Conservation (phyloP, 2,329 filamentous ascomycete genomes). For the Diaporthe australafricana region DNA sequence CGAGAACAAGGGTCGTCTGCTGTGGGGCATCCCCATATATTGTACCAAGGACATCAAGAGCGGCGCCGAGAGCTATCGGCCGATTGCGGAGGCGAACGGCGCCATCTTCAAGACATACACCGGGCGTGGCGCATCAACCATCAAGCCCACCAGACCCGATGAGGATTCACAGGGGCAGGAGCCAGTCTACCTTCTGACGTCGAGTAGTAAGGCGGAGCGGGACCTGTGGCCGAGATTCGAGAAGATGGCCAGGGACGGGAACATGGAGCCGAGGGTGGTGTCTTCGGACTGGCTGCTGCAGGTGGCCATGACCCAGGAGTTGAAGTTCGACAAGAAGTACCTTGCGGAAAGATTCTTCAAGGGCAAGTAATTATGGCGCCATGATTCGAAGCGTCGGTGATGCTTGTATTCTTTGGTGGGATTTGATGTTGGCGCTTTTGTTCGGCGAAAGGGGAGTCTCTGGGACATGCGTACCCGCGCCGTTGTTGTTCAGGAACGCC, state of each 20-base stretch:
- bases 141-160: conserved; percentile 70
- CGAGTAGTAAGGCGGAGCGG: conserved; percentile 73
- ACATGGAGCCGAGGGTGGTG: conserved; percentile 85
- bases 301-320: conserved; percentile 87
- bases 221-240: conserved; percentile 84
- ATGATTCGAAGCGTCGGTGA: neutral
- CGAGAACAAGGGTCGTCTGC: conserved; percentile 79
- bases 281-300: conserved; percentile 90
- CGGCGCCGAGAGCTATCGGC: conserved; percentile 84
- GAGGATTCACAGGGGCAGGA: conserved; percentile 74
- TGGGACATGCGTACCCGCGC: neutral
- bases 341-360: conserved; percentile 59
- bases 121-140: conserved; percentile 76
- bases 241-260: conserved; percentile 80
- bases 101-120: conserved; percentile 84
- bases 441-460: conserved; percentile 23
- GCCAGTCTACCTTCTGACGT: conserved; percentile 86
- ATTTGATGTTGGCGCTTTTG: neutral
- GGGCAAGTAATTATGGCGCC: conserved; percentile 23
- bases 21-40: conserved; percentile 83
- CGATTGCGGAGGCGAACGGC: conserved; percentile 89
- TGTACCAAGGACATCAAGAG: conserved; percentile 84
- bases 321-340: conserved; percentile 75
- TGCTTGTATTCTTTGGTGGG: neutral
- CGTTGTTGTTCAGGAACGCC: conserved; percentile 1